A percentile compares a stretch with the other conserved stretches of the same genome.
phyloP scores from a whole-genome alignment of 1,284 basidiomycete genomes.

The Neonothopanus nambi region DNA sequence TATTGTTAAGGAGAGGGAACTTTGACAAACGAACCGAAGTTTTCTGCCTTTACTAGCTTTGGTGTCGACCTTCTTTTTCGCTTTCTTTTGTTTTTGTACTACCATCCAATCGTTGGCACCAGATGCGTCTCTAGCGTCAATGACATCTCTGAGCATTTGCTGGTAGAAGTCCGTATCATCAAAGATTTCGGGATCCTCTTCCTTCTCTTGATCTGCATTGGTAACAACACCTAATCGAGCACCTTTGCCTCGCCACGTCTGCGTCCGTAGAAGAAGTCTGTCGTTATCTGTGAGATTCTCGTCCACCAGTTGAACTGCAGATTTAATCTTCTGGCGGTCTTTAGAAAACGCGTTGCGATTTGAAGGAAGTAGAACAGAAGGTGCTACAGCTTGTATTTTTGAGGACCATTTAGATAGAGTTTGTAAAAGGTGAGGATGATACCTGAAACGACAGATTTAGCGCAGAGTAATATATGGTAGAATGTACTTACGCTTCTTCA shows the following conservation, averaged over 20 bases:
- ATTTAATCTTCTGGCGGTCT: slow-evolving; percentile 50
- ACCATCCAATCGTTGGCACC: slow-evolving; percentile 62
- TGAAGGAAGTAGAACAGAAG: slow-evolving; percentile 69
- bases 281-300: slow-evolving; percentile 60
- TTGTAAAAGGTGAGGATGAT: slow-evolving; percentile 69
- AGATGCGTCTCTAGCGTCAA: slow-evolving; percentile 60
- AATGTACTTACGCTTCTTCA: slow-evolving; percentile 53
- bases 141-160: slow-evolving; percentile 84
- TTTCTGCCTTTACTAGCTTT: slow-evolving; percentile 93
- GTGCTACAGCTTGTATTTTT: slow-evolving; percentile 89
- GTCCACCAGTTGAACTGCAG: slow-evolving; percentile 70
- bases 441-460: slow-evolving; percentile 35
- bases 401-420: slow-evolving; percentile 90
- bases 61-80: slow-evolving; percentile 85
- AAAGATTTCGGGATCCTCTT: slow-evolving; percentile 59
- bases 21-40: slow-evolving; percentile 57
- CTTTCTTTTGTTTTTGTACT: slow-evolving; percentile 65
- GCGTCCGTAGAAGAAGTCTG: slow-evolving; percentile 61
- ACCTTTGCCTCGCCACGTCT: slow-evolving; percentile 47
- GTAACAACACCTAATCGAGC: slow-evolving; percentile 38
- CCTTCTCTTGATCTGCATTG: slow-evolving; percentile 25
- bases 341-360: slow-evolving; percentile 66
- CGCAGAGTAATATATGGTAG: slow-evolving; percentile 1
- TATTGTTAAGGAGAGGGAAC: neutral
- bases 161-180: slow-evolving; percentile 94